Base-by-base conservation (phyloP, 2,329 filamentous ascomycete genomes). In the Botrytis paeoniae region DNA sequence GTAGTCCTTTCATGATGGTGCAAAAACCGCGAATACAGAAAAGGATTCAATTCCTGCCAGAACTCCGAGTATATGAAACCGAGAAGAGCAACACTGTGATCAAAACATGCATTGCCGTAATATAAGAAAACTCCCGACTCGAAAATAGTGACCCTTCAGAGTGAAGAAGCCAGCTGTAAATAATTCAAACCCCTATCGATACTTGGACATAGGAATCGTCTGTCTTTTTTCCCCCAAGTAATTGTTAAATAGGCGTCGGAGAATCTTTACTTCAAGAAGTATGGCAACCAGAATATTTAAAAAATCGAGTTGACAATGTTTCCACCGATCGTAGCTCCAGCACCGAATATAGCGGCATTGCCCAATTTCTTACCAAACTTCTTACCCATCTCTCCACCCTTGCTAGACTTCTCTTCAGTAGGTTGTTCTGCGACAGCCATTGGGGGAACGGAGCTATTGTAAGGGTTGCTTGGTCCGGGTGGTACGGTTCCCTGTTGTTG, bases 321-420 rank as follows among this genome's bases (percentile, higher is more conserved):
- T 77, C 92, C 89, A 80, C 95, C 95, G 76, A 97, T 92, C 1
- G 93, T 96, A 66, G 95, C 95, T 82, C 95, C 95, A 65, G 95
- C 95, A 82, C 95, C 95, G 79, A 97, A 97, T 77, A 98, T 94
- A 41, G 94, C 94, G 62, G 88, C 87, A 78, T 91, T 90, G 10
- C 95, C 95, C 80, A 95, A 82, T 86, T 98, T 98, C 89, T 97
- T 97, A 77, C 95, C 95, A 83, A 98, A 93, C 85, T 98, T 98
- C 90, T 97, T 97, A 72, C 93, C 94, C 72, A 90, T 88, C 82
- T 93, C 87, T 14, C 84, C 85, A 61, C 85, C 84, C 48, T 85
- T 85, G 20, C 84, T 84, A 48, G 81, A 78, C 77, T 83, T 85
- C 74, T 81, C 84, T 81, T 81, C 70, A 78, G 77, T 43, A 78